Conservation (phyloP, 352 stramenopile species). For the Pythium volutum region DNA sequence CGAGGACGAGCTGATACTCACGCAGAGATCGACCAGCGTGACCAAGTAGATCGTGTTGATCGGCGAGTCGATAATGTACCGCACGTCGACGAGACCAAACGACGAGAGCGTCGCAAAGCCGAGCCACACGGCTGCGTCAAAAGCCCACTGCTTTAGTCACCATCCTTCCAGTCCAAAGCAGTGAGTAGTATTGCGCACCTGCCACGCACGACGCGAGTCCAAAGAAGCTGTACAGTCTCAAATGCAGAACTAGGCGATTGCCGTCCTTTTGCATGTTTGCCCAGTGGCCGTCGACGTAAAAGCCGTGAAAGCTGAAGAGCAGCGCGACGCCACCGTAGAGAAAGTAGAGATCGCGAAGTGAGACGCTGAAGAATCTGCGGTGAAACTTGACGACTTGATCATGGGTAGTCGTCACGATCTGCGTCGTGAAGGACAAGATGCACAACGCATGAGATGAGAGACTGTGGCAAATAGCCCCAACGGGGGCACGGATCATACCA, state of each 20-base stretch:
- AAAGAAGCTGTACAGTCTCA: constrained; percentile 59
- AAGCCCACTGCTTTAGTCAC: too few species aligned
- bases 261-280: constrained; percentile 50
- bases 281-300: constrained; percentile 71
- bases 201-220: constrained; percentile 44
- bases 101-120: constrained; percentile 45
- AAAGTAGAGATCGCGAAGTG: constrained; percentile 63
- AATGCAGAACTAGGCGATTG: constrained; percentile 65
- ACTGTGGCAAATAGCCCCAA: not conserved
- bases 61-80: constrained; percentile 45
- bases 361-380: constrained; percentile 26
- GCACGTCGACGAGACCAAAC: constrained; percentile 62
- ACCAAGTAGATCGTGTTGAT: constrained; percentile 65
- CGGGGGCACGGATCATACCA: constrained; percentile 28
- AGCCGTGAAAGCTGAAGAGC: constrained; percentile 57
- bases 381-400: constrained; percentile 51
- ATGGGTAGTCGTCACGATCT: constrained; percentile 56
- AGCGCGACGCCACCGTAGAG: constrained; percentile 46
- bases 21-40: constrained; percentile 52
- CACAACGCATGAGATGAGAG: not conserved
- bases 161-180: not conserved
- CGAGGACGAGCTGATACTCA: constrained; percentile 26
- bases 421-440: not conserved
- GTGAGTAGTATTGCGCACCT: constrained; percentile 33
- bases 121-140: constrained; percentile 55